Conservation (phyloP, 768 basidiomycete genomes). For the Lentinula aciculospora region DNA sequence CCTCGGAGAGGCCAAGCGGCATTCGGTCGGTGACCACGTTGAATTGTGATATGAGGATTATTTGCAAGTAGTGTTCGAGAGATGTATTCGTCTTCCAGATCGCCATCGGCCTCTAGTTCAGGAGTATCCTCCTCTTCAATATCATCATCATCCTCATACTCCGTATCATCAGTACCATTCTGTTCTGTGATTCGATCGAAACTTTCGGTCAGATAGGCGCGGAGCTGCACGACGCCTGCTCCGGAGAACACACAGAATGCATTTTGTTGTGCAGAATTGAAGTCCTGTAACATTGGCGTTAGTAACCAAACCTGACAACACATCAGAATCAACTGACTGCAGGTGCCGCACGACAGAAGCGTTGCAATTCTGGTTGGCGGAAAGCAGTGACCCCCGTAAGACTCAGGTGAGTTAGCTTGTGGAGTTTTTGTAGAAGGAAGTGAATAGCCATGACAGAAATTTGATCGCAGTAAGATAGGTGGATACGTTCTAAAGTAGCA, state of each 20-base stretch:
- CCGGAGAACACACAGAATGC: constrained; percentile 98
- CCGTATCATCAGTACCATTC: constrained; percentile 63
- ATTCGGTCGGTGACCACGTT: constrained; percentile 1
- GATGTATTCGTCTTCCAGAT: constrained; percentile 21
- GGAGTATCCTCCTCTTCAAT: constrained; percentile 47
- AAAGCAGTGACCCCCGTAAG: constrained; percentile 97
- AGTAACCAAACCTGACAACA: background rate
- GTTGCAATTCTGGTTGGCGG: constrained; percentile 76
- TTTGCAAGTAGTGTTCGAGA: constrained; percentile 23
- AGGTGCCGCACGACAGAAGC: constrained; percentile 86
- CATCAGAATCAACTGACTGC: constrained; percentile 44
- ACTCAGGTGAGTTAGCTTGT: constrained; percentile 90
- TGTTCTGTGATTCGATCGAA: constrained; percentile 73
- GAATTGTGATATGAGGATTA: constrained; percentile 6
- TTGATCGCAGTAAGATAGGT: constrained; percentile 95
- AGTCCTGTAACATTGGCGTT: constrained; percentile 52
- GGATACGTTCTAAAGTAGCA: constrained; percentile 88
- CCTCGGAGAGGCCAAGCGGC: background rate
- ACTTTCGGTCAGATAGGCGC: constrained; percentile 70
- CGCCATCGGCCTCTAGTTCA: constrained; percentile 30
- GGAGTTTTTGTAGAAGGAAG: constrained; percentile 83
- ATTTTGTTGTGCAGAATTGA: constrained; percentile 81
- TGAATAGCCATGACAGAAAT: constrained; percentile 89
- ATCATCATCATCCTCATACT: constrained; percentile 60
- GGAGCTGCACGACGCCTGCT: constrained; percentile 78